phyloP scores from a whole-genome alignment of 371 early-diverging fungal genomes.

The Funneliformis caledonium region DNA sequence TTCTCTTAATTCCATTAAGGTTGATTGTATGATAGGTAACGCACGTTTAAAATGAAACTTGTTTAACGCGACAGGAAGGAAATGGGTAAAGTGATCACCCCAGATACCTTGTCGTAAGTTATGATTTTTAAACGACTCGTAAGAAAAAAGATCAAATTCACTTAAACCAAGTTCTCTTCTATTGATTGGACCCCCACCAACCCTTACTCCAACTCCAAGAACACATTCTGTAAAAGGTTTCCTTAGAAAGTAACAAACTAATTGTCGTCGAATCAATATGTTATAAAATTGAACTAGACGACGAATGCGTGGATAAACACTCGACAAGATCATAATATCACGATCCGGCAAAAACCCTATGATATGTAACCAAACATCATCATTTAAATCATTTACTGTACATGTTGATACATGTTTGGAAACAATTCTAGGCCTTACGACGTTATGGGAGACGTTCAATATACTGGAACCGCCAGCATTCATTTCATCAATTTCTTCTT shows the following conservation, averaged over 20 bases:
- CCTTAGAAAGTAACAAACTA: constrained; percentile 11
- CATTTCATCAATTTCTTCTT: neutral
- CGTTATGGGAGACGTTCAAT: neutral
- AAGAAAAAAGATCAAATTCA: constrained; percentile 23
- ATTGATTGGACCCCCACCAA: too few relatives aligned
- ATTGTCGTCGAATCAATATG: constrained; percentile 20
- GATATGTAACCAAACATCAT: constrained; percentile 25
- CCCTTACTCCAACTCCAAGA: constrained; percentile 3
- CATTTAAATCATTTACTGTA: neutral
- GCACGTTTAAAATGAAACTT: neutral
- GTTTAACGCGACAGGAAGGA: constrained; percentile 11
- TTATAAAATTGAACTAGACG: neutral
- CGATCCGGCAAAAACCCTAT: constrained; percentile 17
- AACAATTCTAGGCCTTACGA: neutral
- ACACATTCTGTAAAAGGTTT: neutral
- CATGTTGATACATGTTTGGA: neutral
- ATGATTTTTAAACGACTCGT: constrained; percentile 8
- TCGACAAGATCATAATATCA: constrained; percentile 14
- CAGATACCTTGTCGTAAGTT: constrained; percentile 4
- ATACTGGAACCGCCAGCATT: neutral
- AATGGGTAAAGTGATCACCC: constrained; percentile 12
- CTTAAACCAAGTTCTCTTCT: neutral
- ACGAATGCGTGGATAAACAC: neutral
- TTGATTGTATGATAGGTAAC: constrained; percentile 13
- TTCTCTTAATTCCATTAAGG: constrained; percentile 3